These are phyloP conservation scores for Cystobasidiaceae sp. DNA, from an alignment of 1,284 basidiomycete species.

Conservation along the genomic window DNA sequence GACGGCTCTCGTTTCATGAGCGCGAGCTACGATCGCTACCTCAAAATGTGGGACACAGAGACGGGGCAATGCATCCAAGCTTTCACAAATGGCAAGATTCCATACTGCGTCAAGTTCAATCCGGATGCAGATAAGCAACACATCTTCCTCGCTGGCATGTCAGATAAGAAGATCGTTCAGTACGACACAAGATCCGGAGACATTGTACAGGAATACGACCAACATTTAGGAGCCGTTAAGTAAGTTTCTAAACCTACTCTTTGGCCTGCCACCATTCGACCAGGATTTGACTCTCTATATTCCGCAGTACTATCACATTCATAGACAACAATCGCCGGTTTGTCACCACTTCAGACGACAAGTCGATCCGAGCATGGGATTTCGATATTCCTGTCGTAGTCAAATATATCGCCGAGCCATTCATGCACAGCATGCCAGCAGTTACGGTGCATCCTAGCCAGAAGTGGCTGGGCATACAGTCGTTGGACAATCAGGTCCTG, in stretches of 20 bases:
- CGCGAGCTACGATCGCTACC: slow-evolving; percentile 88
- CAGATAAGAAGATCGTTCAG: slow-evolving; percentile 98
- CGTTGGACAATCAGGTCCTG: slow-evolving; percentile 95
- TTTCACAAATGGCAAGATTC: slow-evolving; percentile 93
- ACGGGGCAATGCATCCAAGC: slow-evolving; percentile 89
- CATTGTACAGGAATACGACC: slow-evolving; percentile 96
- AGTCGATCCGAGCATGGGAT: slow-evolving; percentile 94
- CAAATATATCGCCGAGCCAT: slow-evolving; percentile 98
- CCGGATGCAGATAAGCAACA: slow-evolving; percentile 94
- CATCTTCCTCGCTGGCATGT: slow-evolving; percentile 96
- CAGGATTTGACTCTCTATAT: background rate
- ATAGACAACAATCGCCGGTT: slow-evolving; percentile 93
- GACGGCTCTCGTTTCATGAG: slow-evolving; percentile 85
- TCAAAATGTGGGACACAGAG: slow-evolving; percentile 99
- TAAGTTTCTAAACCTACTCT: background rate
- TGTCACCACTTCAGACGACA: slow-evolving; percentile 97
- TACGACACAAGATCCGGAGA: slow-evolving; percentile 90
- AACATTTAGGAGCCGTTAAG: slow-evolving; percentile 86
- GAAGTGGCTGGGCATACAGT: slow-evolving; percentile 96
- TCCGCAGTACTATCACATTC: slow-evolving; percentile 86
- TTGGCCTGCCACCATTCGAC: background rate
- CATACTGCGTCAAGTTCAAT: slow-evolving; percentile 90
- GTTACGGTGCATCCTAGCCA: slow-evolving; percentile 87
- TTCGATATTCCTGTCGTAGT: slow-evolving; percentile 63
- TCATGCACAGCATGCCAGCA: slow-evolving; percentile 99